Base-by-base conservation (phyloP, 768 basidiomycete species). In the Termitomyces sp. region DNA sequence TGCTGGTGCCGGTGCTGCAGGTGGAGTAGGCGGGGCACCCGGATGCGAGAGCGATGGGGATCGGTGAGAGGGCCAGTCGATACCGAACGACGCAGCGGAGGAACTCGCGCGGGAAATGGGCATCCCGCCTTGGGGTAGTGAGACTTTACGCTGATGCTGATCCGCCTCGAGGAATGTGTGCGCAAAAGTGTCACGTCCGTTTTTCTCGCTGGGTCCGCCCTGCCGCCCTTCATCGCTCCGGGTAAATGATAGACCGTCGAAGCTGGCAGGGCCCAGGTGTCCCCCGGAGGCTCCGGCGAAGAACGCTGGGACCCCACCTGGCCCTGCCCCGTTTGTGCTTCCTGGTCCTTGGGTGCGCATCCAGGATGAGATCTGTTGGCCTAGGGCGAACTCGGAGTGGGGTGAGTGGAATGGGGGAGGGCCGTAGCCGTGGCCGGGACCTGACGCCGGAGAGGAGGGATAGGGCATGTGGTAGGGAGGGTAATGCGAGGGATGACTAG, bases 161-260 rank as follows among this genome's bases (percentile, higher is more conserved):
- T 74, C 71, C n/a, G 72, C 72, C 60, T 73, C 72, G 7, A 73
- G 63, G 54, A 74, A 72, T 32, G 69, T 68, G 40, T 54, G 52
- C 7, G 68, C 68, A 39, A 72, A 72, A 56, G 70, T 65, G 24
- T 69, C 71, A 8, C 57, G 56, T 16, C 39, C 60, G 13, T 39
- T 58, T 9, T 61, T 57, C 38, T 60, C 55, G 13, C 13, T 20
- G 2, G 36, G 18, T 7, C 16, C 69, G 18, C 51, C 57, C 7
- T 44, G 65, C 22, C 61, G 57, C 20, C 53, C 63, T 7, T 59
- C 58, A 24, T 60, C 59, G 33, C 24, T 32, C 16, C 60, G 44
- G 1, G 39, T 4, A 45, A 55, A 56, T 18, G 55, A 24, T 2
- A 60, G 28, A 28, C 55, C 58, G 49, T 63, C 59, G 45, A 60